Percentiles rank a stretch among this genome's conserved stretches.
Evolutionary conservation across 768 basidiomycete species (phyloP).

Genomic region (Tricholoma saponaceum): DNA sequence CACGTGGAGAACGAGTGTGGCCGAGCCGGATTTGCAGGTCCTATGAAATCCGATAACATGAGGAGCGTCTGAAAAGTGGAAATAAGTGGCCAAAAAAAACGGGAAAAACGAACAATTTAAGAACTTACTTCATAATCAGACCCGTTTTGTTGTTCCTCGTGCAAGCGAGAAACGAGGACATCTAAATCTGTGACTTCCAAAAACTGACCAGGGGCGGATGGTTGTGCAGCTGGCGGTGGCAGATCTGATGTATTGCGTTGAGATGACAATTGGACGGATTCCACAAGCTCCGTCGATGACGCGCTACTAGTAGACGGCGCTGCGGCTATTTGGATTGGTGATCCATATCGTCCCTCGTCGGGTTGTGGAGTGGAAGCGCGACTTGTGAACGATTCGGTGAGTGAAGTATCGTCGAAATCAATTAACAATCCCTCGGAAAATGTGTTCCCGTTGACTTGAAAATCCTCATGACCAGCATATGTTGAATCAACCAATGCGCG

Average conservation of each 20-base stretch:
- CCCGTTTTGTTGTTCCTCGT: constrained; percentile 41
- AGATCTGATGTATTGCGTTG: constrained; percentile 6
- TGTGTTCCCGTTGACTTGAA: constrained; percentile 7
- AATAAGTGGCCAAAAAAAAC: constrained; percentile 11
- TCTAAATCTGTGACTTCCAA: constrained; percentile 59
- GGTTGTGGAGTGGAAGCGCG: background rate
- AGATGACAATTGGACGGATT: constrained; percentile 9
- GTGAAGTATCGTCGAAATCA: constrained; percentile 42
- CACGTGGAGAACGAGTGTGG: constrained; percentile 1
- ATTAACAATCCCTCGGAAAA: constrained; percentile 54
- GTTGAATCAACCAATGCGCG: constrained; percentile 30
- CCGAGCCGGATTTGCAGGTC: constrained; percentile 37
- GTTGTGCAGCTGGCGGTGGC: constrained; percentile 6
- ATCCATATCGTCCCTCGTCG: background rate
- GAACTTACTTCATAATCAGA: constrained; percentile 61
- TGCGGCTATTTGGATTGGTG: constrained; percentile 2
- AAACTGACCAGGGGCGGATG: constrained; percentile 14
- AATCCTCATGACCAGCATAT: constrained; percentile 26
- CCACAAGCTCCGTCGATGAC: constrained; percentile 16
- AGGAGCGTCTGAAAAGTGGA: constrained; percentile 45
- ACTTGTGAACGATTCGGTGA: background rate
- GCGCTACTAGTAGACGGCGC: constrained; percentile 9
- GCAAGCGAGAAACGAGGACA: constrained; percentile 53
- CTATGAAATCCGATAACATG: constrained; percentile 58
- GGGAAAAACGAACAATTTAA: constrained; percentile 10